Evolutionary conservation across 1,139 yeast species (phyloP), one percentile per base, ranked within the genome.

Genomic region (Pichia norvegensis): DNA sequence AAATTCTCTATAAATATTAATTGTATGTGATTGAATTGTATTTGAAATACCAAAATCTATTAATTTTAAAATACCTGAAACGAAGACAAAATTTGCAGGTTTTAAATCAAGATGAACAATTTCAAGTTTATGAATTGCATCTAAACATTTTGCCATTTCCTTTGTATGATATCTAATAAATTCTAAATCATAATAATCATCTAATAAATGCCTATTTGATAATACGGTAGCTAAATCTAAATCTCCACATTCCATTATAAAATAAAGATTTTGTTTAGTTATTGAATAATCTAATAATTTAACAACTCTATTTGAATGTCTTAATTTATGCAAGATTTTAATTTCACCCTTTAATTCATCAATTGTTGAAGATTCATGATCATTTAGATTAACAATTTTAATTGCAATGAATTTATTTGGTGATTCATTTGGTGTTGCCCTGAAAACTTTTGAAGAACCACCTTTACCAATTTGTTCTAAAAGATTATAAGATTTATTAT

Each of bases 31-130:
- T 1, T 95, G 95, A 2, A 92, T 92, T 0, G 92, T 87, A 65
- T 90, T 85, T 14, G 97, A 95, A 49, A 92, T 92, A 19, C 98
- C 98, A 70, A 92, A 92, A 65, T 92, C 98, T 50, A 92, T 92
- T 44, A 92, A 79, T 58, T 92, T 92, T 54, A 92, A 68, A 46
- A 78, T 71, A 0, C 97, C 97, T 55, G 79, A 77, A 11, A 92
- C 96, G 57, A 90, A 79, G 40, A 92, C 72, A 63, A 92, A 92
- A 61, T 92, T 92, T 0, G 97, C 97, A 0, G 98, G 98, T 61
- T 92, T 92, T 55, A 92, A 71, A 63, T 92, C 98, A 17, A 96
- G 85, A 62, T 92, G 98, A 35, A 92, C 96, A 52, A 92, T 82
- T 23, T 85, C 97, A 27, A 85, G 81, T 49, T 76, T 74, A 64